These are phyloP conservation scores for Amanita subjunquillea DNA, from an alignment of 768 basidiomycete genomes.

Conservation along the genomic window DNA sequence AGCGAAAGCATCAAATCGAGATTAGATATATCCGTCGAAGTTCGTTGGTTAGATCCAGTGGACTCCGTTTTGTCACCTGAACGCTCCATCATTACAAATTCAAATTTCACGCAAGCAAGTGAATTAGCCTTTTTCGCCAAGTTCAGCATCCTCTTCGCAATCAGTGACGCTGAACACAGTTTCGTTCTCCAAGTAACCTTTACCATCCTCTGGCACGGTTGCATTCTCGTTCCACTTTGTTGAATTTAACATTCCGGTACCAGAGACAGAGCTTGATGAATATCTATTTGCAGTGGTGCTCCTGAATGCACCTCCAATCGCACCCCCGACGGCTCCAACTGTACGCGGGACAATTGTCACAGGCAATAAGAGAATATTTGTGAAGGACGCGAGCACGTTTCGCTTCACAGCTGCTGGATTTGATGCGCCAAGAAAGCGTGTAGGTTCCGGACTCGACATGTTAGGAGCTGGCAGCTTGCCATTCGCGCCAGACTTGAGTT, in stretches of 20 bases:
- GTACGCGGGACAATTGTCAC: conserved; percentile 93
- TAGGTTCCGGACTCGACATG: conserved; percentile 12
- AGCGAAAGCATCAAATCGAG: conserved; percentile 88
- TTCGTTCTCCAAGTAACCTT: conserved; percentile 26
- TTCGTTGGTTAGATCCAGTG: not conserved
- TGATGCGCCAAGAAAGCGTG: conserved; percentile 64
- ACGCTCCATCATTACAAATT: no score
- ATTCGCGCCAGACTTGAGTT: not conserved
- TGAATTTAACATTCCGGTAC: conserved; percentile 85
- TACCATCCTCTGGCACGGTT: conserved; percentile 20
- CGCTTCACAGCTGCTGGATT: conserved; percentile 91
- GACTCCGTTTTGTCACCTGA: not conserved
- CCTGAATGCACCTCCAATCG: conserved; percentile 56
- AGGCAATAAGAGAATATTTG: conserved; percentile 79
- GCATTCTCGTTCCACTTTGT: conserved; percentile 62
- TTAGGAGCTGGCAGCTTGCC: not conserved
- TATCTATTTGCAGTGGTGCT: conserved; percentile 68
- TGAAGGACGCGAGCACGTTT: conserved; percentile 88
- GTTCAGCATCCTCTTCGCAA: conserved; percentile 13
- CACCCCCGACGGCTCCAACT: conserved; percentile 60
- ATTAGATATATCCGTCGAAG: conserved; percentile 18
- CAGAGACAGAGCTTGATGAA: conserved; percentile 36
- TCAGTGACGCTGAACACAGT: conserved; percentile 42
- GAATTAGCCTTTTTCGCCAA: not conserved
- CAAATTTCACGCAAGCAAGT: not conserved